Evolutionary conservation across 441 rosid species (phyloP), one percentile per base, ranked within the genome.

Genomic region (Dalechampia spathulata): DNA sequence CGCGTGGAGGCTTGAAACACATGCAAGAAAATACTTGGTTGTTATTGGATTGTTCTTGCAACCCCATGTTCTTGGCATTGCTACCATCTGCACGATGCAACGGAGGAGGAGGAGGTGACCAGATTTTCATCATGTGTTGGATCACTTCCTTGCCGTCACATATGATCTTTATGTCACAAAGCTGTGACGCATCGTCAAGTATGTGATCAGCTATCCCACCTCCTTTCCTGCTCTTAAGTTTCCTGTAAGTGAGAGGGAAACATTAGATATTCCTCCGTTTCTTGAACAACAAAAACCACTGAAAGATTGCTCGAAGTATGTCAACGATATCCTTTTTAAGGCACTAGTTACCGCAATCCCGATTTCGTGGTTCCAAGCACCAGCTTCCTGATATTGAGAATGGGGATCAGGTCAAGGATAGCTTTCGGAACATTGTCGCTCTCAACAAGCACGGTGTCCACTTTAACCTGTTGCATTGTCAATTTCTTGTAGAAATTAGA

Each of bases 311-410:
- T n/a, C n/a, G n/a, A n/a, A n/a, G n/a, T n/a, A n/a, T n/a, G n/a
- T 30, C 8, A 1, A 34, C 6, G 38, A 34, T 8, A 34, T 1
- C 10, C 2, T 34, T 34, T 8, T 5, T 5, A 34, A 30, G 34
- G 34, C n/a, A n/a, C n/a, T n/a, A n/a, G 34, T 26, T 73, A 85
- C 96, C 87, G 80, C 36, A 76, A 60, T 65, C 51, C 77, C 52
- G 93, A 74, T 61, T 81, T 83, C 71, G 55, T 55, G 60, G 82
- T 75, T 68, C 98, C 95, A 63, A 91, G 72, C 55, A 86, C 93
- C 14, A 91, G 78, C 82, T 74, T 91, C 62, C 42, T 86, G 30
- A 86, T 74, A 76, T 78, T 71, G 56, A 87, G 86, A 70, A 83
- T 65, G 41, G 93, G 79, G 34, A 91, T 75, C 38, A 87, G 86